These are phyloP conservation scores for Aspergillus costaricaensis DNA, from an alignment of 2,329 filamentous ascomycete genomes.

Conservation along the genomic window DNA sequence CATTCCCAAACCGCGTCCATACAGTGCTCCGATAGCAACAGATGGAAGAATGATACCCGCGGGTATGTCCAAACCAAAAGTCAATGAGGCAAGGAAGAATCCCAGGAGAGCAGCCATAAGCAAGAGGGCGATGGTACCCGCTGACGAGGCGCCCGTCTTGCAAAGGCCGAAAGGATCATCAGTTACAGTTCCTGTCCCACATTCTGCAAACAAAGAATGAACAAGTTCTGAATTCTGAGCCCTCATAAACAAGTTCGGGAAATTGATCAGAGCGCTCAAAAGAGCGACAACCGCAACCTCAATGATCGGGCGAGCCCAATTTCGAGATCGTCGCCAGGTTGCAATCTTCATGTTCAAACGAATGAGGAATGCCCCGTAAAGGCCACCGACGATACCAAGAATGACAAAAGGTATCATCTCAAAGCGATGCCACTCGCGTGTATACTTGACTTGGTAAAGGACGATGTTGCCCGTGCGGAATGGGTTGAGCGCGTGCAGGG, in stretches of 20 bases:
- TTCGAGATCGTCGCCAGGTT: conserved; percentile 71
- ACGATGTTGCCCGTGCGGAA: conserved; percentile 95
- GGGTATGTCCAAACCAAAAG: conserved; percentile 91
- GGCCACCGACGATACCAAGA: conserved; percentile 84
- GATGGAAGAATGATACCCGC: conserved; percentile 95
- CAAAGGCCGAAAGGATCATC: conserved; percentile 91
- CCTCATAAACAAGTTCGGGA: conserved; percentile 94
- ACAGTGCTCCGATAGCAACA: conserved; percentile 91
- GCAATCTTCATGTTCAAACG: conserved; percentile 88
- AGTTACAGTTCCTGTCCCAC: conserved; percentile 57
- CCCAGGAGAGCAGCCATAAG: conserved; percentile 80
- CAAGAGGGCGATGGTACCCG: conserved; percentile 78
- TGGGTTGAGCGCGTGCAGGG: conserved; percentile 87
- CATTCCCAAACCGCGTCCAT: conserved; percentile 85
- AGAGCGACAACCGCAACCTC: conserved; percentile 81
- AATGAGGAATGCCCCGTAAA: conserved; percentile 94
- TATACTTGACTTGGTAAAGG: conserved; percentile 93
- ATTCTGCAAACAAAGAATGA: conserved; percentile 89
- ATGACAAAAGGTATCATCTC: conserved; percentile 86
- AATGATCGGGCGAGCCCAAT: conserved; percentile 70
- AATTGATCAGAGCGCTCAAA: conserved; percentile 86
- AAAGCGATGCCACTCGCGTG: conserved; percentile 88
- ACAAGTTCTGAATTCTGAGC: conserved; percentile 90
- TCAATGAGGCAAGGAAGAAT: conserved; percentile 81
- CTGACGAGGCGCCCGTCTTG: conserved; percentile 79